Percentiles rank a stretch among this genome's conserved stretches.
These are phyloP conservation scores for Coemansia sp. DNA, from an alignment of 192 early-diverging fungal species.

Conservation along the genomic window DNA sequence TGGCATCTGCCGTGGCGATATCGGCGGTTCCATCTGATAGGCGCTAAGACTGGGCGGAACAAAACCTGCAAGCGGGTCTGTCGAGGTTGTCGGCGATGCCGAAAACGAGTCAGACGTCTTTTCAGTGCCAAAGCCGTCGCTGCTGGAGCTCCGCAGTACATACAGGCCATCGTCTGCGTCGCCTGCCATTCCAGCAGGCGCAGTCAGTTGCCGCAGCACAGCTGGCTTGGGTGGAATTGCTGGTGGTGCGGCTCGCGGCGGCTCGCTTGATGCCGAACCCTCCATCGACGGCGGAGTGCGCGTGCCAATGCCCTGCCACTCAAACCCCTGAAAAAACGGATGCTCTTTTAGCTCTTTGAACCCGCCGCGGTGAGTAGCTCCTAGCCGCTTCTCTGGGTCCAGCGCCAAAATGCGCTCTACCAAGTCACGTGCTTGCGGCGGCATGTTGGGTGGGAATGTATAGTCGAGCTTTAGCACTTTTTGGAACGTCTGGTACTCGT, in stretches of 20 bases:
- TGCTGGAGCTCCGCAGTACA: conserved; percentile 29
- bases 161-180: background rate
- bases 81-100: conserved; percentile 24
- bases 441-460: conserved; percentile 72
- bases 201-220: conserved; percentile 27
- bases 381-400: conserved; percentile 61
- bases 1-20: conserved; percentile 37
- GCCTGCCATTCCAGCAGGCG: background rate
- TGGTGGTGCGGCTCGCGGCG: conserved; percentile 18
- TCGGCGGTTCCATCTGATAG: conserved; percentile 29
- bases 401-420: conserved; percentile 70
- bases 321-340: conserved; percentile 77
- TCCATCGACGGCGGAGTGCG: conserved; percentile 44
- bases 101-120: conserved; percentile 46
- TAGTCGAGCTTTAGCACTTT: conserved; percentile 90
- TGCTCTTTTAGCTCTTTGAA: conserved; percentile 69
- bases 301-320: conserved; percentile 59
- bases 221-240: conserved; percentile 47
- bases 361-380: conserved; percentile 56
- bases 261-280: conserved; percentile 4
- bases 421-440: conserved; percentile 67
- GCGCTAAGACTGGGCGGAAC: conserved; percentile 19
- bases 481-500: conserved; percentile 97
- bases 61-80: conserved; percentile 30
- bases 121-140: conserved; percentile 45